These are phyloP conservation scores for Papiliotrema laurentii DNA, from an alignment of 1,284 basidiomycete species.

Conservation along the genomic window DNA sequence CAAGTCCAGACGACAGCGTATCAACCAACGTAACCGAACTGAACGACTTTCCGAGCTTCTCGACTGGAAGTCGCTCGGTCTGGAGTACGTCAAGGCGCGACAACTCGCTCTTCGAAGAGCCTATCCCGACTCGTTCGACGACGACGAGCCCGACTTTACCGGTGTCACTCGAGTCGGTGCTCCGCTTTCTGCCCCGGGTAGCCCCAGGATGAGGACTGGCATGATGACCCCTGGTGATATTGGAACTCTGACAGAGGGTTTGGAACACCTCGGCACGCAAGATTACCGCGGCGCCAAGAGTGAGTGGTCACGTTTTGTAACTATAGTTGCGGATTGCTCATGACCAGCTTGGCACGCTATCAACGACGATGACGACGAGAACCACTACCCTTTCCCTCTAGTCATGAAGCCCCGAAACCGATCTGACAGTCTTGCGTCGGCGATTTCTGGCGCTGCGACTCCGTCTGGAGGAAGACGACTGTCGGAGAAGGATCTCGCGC, in stretches of 20 bases:
- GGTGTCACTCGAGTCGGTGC: conserved; percentile 62
- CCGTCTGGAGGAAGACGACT: conserved; percentile 75
- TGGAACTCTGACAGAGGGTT: conserved; percentile 92
- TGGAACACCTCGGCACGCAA: conserved; percentile 78
- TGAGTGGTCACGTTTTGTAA: conserved; percentile 52
- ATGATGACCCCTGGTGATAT: conserved; percentile 75
- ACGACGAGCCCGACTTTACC: conserved; percentile 60
- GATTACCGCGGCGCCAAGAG: conserved; percentile 75
- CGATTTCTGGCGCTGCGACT: conserved; percentile 81
- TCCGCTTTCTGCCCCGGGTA: conserved; percentile 77
- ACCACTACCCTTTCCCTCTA: conserved; percentile 86
- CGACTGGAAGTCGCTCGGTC: conserved; percentile 97
- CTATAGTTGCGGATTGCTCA: neutral
- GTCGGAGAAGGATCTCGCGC: conserved; percentile 74
- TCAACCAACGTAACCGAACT: conserved; percentile 97
- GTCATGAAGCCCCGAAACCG: conserved; percentile 82
- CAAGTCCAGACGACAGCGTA: conserved; percentile 92
- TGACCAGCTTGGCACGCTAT: conserved; percentile 47
- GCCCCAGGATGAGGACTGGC: conserved; percentile 72
- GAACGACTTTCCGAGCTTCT: conserved; percentile 86
- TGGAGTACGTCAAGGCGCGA: conserved; percentile 93
- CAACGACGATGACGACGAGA: conserved; percentile 67
- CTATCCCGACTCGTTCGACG: conserved; percentile 87
- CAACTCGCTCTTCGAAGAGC: conserved; percentile 88
- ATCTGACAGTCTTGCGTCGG: conserved; percentile 61